Base-by-base conservation (phyloP, 2,329 filamentous ascomycete species). In the Ophiostoma sp. region DNA sequence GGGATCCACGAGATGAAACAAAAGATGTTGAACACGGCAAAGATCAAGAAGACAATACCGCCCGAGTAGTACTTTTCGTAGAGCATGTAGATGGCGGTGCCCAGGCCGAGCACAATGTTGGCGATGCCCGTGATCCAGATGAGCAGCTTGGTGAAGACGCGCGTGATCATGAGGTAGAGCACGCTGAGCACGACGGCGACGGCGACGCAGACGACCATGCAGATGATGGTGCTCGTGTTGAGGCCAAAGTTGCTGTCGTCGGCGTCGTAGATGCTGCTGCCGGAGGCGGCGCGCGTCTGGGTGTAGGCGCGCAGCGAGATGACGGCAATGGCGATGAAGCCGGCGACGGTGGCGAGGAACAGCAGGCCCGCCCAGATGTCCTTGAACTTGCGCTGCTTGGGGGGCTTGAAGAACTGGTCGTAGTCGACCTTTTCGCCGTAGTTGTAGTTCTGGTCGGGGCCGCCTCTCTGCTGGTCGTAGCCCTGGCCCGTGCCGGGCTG, bases 41-140 rank as follows among this genome's bases (percentile, higher is more conserved):
- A 96, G 68, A 97, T 76, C 14, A 96, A 81, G 77, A 95, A 97
- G 0, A 96, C 89, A 55, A 97, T 94, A 47, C 91, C 94, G 11
- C 91, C 93, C 6, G 89, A 90, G 79, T 88, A 97, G 76, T 94
- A 91, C 69, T 85, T 85, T 60, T 86, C 83, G 70, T 84, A 87
- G 62, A 97, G 85, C 82, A 96, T 96, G 78, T 93, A 96, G 66
- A 94, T 87, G 9, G 91, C 92, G 0, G 92, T 96, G 1, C 85
- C 93, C n/a, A 97, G 81, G 0, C 91, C 92, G 73, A 92, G 89
- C 67, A 89, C 80, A 74, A 97, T 90, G 77, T 97, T 96, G 68
- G 96, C 81, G 66, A 97, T 94, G 12, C 92, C 92, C 0, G 93
- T 96, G 52, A 93, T 85, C 91, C 92, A 97, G 76, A 97, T 96